Conservation (phyloP, 2,329 filamentous ascomycete species). For the Colletotrichum tamarilloi region DNA sequence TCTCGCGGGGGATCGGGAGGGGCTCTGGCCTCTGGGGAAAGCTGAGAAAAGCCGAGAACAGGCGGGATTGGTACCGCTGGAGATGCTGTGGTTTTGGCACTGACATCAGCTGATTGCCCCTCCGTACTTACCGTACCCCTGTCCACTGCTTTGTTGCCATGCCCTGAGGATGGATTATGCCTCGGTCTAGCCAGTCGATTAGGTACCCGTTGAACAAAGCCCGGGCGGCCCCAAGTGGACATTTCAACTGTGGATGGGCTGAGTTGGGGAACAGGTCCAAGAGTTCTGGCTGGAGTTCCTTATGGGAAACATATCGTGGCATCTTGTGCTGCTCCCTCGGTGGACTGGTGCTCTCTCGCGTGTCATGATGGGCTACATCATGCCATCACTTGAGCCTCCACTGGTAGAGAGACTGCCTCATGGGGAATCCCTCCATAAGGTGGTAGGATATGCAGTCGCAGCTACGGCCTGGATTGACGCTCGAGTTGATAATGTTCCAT, state of each 20-base stretch:
- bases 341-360: background rate
- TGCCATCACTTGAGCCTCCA: no score
- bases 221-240: no score
- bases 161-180: background rate
- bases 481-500: fast-evolving
- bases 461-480: background rate
- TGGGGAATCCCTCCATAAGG: no score
- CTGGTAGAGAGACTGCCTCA: no score
- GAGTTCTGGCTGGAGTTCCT: background rate
- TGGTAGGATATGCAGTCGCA: no score
- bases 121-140: background rate
- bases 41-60: background rate
- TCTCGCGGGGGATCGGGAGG: slow-evolving; percentile 13
- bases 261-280: fast-evolving
- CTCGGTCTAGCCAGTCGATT: background rate
- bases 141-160: background rate
- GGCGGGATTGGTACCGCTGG: background rate
- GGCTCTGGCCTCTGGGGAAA: background rate
- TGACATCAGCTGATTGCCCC: slow-evolving; percentile 16
- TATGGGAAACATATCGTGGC: background rate
- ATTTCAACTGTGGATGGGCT: background rate
- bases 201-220: background rate
- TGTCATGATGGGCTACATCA: background rate
- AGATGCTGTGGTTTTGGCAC: slow-evolving; percentile 17
- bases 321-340: background rate